Base-by-base conservation (phyloP, 2,329 filamentous ascomycete species). In the Sclerotinia sclerotiorum region DNA sequence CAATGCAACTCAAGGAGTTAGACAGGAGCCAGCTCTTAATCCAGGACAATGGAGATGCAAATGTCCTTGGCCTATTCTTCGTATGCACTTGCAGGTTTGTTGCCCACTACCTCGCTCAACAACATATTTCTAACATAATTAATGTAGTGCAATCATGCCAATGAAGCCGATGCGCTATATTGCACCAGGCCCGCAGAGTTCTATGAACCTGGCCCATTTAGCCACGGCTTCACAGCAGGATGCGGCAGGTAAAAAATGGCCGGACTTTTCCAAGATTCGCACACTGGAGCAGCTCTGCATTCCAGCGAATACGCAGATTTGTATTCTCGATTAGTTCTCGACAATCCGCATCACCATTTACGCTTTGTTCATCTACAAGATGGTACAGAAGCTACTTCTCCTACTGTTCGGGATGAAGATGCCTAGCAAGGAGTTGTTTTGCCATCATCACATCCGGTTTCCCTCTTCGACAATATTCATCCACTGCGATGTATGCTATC, bases 361-460 rank as follows among this genome's bases (percentile, higher is more conserved):
- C 2, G 11, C 2, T 42, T 42, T 42, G 39, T 42, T 42, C 3
- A 15, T 52, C 13, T 17, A 27, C n/a, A 27, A 52, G 49, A 52
- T 27, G 49, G 24, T 15, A 51, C 0, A 1, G 2, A 1, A 7
- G 2, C n/a, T n/a, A n/a, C n/a, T n/a, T n/a, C 1, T 10, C 39
- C 39, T 15, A 19, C 7, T 1, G 51, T 17, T 5, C 8, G 1
- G 5, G 8, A 35, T 6, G 29, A 32, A 3, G 5, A 19, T 15
- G 24, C 13, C 15, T 29, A 21, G 15, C 7, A 49, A 54, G 3
- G 10, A 29, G 27, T 15, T 27, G 24, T 17, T 29, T 21, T 32
- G 15, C 17, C 3, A 21, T 29, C 51, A 54, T 29, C 7, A 5
- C 7, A 54, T 11, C 27, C 27, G 51, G 27, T 54, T 19, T 32